Percentiles rank a stretch among this genome's conserved stretches.
These are phyloP conservation scores for Brassica juncea DNA, from an alignment of 345 rosid genomes.

Conservation along the genomic window DNA sequence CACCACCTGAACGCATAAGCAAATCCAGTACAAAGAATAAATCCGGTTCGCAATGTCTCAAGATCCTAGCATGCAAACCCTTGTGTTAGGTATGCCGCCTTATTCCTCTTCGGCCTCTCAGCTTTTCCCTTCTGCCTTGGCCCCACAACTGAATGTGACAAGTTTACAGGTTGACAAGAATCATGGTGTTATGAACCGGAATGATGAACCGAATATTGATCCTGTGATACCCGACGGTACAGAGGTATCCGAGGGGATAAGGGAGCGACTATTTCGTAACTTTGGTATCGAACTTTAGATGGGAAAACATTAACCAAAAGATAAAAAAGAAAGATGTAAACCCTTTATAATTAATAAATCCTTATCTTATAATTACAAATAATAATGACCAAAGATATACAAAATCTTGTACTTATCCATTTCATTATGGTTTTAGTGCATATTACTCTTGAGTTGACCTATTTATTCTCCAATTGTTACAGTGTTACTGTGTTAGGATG, in stretches of 20 bases:
- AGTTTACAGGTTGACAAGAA: constrained; percentile 7
- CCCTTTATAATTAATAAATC: not conserved
- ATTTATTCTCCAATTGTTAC: too few relatives aligned
- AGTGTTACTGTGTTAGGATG: not conserved
- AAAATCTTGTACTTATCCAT: constrained; percentile 2
- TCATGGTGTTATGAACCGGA: not conserved
- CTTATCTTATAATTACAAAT: not conserved
- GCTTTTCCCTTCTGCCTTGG: not conserved
- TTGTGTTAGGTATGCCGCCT: too few relatives aligned
- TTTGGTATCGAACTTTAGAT: not conserved
- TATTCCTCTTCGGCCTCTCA: too few relatives aligned
- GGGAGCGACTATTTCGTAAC: not conserved
- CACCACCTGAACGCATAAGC: constrained; percentile 4
- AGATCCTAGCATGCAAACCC: too few relatives aligned
- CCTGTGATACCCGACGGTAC: not conserved
- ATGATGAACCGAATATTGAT: constrained; percentile 6
- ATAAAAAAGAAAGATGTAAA: not conserved
- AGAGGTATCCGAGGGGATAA: constrained; percentile 9
- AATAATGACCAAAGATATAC: not conserved
- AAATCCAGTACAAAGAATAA: not conserved
- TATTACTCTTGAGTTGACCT: not conserved
- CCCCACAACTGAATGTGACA: not conserved
- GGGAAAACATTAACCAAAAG: not conserved
- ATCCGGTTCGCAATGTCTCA: too few relatives aligned
- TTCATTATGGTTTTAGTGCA: not conserved